Evolutionary conservation across 345 rosid genomes (phyloP).

Genomic region (Stellera chamaejasme): DNA sequence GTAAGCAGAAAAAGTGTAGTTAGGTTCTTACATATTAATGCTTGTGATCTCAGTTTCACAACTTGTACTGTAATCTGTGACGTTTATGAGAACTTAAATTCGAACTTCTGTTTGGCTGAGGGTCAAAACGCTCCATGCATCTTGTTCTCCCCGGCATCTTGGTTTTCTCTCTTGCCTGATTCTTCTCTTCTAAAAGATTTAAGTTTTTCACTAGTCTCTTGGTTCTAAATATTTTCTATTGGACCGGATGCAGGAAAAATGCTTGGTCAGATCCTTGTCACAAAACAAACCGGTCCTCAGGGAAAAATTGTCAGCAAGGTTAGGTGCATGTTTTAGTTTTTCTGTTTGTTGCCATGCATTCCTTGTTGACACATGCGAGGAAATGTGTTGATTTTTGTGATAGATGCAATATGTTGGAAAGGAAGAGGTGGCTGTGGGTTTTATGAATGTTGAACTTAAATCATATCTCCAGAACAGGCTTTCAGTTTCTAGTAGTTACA

Average conservation of each 20-base stretch:
- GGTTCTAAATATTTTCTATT: neutral
- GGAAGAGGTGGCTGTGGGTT: too few species aligned
- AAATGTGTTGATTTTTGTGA: too few species aligned
- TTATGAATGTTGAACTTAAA: too few species aligned
- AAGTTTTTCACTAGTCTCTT: neutral
- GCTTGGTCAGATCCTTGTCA: constrained; percentile 96
- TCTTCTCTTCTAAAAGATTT: neutral
- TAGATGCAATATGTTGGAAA: too few species aligned
- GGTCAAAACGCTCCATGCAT: neutral
- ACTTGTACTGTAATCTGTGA: too few species aligned
- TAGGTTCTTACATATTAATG: constrained; percentile 1
- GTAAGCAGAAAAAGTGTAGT: too few species aligned
- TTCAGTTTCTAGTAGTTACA: too few species aligned
- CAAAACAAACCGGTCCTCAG: constrained; percentile 95
- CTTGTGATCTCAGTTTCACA: neutral
- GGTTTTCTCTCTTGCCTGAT: neutral
- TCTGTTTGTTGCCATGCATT: neutral
- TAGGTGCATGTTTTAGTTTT: constrained; percentile 7
- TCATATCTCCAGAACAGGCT: too few species aligned
- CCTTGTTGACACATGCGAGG: too few species aligned
- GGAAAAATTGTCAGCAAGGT: constrained; percentile 99
- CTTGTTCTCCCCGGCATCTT: neutral
- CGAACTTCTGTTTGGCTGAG: too few species aligned
- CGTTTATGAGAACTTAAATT: too few species aligned
- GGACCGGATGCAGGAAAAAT: constrained; percentile 59